These are phyloP conservation scores for Exophiala dermatitidis DNA, from an alignment of 2,329 filamentous ascomycete genomes.

Conservation along the genomic window DNA sequence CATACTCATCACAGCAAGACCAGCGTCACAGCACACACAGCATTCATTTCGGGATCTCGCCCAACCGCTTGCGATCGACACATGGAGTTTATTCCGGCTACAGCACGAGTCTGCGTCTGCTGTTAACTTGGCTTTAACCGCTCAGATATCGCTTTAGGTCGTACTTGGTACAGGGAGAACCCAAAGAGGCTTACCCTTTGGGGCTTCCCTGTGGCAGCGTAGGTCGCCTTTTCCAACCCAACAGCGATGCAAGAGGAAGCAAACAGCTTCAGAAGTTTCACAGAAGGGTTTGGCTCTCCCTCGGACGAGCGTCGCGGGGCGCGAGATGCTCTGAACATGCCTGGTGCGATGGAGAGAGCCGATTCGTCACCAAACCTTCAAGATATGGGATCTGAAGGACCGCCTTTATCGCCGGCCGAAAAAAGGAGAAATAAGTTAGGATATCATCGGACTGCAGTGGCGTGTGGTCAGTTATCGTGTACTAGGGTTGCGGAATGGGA, in stretches of 20 bases:
- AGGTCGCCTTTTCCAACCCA: neutral
- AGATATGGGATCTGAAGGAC: constrained; percentile 32
- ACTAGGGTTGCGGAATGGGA: neutral
- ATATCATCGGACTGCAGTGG: constrained; percentile 90
- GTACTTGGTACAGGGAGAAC: neutral
- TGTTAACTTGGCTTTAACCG: constrained; percentile 8
- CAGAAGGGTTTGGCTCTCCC: constrained; percentile 3
- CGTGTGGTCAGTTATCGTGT: constrained; percentile 67
- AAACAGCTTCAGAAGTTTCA: constrained; percentile 5
- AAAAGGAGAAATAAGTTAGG: constrained; percentile 85
- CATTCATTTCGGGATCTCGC: neutral
- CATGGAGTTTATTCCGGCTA: constrained; percentile 2
- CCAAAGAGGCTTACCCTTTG: neutral
- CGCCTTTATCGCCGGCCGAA: constrained; percentile 45
- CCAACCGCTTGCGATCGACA: neutral
- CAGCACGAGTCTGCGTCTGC: neutral
- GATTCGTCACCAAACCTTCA: constrained; percentile 45
- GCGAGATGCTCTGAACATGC: constrained; percentile 13
- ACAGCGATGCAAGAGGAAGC: constrained; percentile 18
- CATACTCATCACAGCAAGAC: neutral
- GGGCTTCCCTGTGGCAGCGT: neutral
- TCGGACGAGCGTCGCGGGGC: neutral
- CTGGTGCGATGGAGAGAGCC: constrained; percentile 34
- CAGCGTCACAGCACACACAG: neutral
- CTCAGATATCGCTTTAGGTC: constrained; percentile 1